Evolutionary conservation across 2,329 filamentous ascomycete species (phyloP).

Genomic region (Aureobasidium leucospermi): DNA sequence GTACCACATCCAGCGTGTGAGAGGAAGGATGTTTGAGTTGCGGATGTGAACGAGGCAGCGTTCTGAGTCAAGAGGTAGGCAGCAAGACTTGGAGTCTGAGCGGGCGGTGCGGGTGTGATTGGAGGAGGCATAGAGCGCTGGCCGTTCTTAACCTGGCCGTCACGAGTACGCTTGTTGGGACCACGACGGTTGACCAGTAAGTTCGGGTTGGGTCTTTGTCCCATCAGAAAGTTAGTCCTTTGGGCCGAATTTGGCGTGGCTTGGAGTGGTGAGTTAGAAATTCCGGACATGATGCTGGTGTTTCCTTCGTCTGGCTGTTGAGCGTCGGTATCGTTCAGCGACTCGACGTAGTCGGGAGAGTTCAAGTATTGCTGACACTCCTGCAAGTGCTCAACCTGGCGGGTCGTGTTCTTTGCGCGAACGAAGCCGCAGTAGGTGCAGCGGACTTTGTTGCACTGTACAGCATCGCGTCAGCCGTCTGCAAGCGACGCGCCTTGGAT

Average conservation of each 20-base stretch:
- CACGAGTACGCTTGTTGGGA: slow-evolving; percentile 31
- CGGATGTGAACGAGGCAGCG: slow-evolving; percentile 41
- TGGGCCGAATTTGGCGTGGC: slow-evolving; percentile 18
- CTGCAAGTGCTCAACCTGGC: slow-evolving; percentile 44
- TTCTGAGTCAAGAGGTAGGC: slow-evolving; percentile 48
- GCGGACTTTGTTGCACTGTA: slow-evolving; percentile 41
- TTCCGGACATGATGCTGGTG: neutral
- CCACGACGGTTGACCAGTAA: slow-evolving; percentile 39
- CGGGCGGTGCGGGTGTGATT: slow-evolving; percentile 15
- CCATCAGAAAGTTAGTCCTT: slow-evolving; percentile 18
- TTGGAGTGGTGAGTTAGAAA: slow-evolving; percentile 3
- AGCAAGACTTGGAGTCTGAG: slow-evolving; percentile 45
- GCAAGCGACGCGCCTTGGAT: neutral
- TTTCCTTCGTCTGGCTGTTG: neutral
- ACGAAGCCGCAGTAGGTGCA: slow-evolving; percentile 43
- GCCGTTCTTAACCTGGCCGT: slow-evolving; percentile 23
- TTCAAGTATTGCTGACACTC: slow-evolving; percentile 38
- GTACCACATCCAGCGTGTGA: slow-evolving; percentile 56
- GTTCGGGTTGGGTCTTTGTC: slow-evolving; percentile 42
- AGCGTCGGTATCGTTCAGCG: neutral
- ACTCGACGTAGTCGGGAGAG: slow-evolving; percentile 29
- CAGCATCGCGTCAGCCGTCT: slow-evolving; percentile 6
- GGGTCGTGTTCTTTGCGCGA: slow-evolving; percentile 44
- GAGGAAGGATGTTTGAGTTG: slow-evolving; percentile 62
- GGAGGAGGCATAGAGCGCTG: slow-evolving; percentile 17